These are phyloP conservation scores for Leptodermis oblonga DNA, from an alignment of 257 asterid genomes.

Conservation along the genomic window DNA sequence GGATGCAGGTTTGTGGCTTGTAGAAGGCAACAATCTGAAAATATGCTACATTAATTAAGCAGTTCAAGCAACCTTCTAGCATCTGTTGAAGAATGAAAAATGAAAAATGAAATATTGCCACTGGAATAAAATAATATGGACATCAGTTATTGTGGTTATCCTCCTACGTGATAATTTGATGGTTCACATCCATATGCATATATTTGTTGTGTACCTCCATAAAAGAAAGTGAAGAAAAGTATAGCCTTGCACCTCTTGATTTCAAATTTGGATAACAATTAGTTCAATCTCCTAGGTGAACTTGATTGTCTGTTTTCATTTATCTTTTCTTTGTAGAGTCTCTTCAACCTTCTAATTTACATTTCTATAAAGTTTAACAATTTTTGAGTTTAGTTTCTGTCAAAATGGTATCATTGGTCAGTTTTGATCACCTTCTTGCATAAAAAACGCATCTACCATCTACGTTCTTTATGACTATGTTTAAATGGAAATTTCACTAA, in stretches of 20 bases:
- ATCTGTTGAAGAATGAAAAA: neutral
- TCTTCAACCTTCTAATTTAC: neutral
- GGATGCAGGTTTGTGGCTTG: constrained; percentile 70
- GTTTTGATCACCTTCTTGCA: neutral
- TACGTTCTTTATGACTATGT: neutral
- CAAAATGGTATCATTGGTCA: neutral
- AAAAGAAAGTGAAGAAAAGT: too few relatives aligned
- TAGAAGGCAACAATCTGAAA: neutral
- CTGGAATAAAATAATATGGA: neutral
- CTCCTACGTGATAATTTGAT: neutral
- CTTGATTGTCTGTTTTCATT: neutral
- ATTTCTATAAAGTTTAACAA: neutral
- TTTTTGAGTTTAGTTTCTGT: neutral
- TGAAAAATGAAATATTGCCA: neutral
- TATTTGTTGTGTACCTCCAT: neutral
- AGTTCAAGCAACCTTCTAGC: neutral
- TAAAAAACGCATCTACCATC: constrained; percentile 1
- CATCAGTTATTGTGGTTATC: neutral
- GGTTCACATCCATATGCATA: neutral
- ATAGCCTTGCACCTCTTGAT: too few relatives aligned
- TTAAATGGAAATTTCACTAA: neutral
- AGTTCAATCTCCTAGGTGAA: too few relatives aligned
- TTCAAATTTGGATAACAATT: too few relatives aligned
- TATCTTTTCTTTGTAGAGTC: neutral
- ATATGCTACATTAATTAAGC: neutral